A percentile compares a stretch with the other conserved stretches of the same genome.
phyloP scores from a whole-genome alignment of 257 asterid species.

The Capsicum pubescens region DNA sequence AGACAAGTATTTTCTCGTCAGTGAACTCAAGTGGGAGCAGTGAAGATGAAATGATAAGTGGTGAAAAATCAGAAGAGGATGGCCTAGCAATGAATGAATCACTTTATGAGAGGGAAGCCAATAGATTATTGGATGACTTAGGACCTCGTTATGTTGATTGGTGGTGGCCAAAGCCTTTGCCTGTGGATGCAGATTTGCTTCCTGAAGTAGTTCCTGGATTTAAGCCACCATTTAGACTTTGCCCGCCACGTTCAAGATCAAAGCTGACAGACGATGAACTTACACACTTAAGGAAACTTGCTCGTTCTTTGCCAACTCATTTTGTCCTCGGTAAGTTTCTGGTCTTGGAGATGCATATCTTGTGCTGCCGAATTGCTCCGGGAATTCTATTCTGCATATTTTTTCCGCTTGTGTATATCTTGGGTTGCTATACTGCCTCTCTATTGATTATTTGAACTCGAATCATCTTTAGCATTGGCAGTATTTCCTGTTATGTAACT shows the following conservation, averaged over 20 bases:
- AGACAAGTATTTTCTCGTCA: slow-evolving; percentile 31
- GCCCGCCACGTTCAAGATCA: slow-evolving; percentile 71
- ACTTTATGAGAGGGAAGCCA: slow-evolving; percentile 79
- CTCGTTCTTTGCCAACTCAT: slow-evolving; percentile 85
- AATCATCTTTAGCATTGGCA: slow-evolving; percentile 22
- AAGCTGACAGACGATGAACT: slow-evolving; percentile 77
- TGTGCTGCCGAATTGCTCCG: background rate
- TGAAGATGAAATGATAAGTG: slow-evolving; percentile 39
- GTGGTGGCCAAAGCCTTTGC: slow-evolving; percentile 95
- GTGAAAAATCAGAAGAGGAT: slow-evolving; percentile 44
- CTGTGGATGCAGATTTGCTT: slow-evolving; percentile 91
- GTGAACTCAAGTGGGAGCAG: slow-evolving; percentile 40
- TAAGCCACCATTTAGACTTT: slow-evolving; percentile 70
- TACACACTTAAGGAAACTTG: slow-evolving; percentile 79
- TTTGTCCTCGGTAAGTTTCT: slow-evolving; percentile 76
- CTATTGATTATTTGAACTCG: slow-evolving; percentile 7
- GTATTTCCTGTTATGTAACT: background rate
- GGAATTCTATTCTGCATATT: background rate
- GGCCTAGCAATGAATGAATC: slow-evolving; percentile 45
- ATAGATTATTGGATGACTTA: slow-evolving; percentile 81
- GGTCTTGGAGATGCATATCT: slow-evolving; percentile 23
- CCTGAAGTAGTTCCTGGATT: slow-evolving; percentile 79
- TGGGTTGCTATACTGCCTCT: slow-evolving; percentile 19
- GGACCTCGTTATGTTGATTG: slow-evolving; percentile 97
- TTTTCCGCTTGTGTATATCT: background rate